Evolutionary conservation across 352 stramenopile species (phyloP), one percentile per base, ranked within the genome.

Genomic region (Aphanomyces stellatus): DNA sequence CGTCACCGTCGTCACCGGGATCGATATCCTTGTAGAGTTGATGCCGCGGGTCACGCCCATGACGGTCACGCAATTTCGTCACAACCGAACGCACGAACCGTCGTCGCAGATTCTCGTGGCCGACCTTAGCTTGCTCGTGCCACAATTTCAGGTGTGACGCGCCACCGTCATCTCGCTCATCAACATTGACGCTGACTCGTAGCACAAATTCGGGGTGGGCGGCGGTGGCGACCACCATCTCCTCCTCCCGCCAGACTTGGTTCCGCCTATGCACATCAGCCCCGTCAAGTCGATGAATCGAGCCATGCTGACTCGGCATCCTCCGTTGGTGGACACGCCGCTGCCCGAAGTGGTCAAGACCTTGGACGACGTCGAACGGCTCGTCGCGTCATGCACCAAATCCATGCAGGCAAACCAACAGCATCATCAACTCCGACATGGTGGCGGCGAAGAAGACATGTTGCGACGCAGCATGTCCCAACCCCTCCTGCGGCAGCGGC

Each of bases 241-340:
- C 37, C 13, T 1, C 49, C 2, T 8, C 8, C 25, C 2, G 7
- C 25, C 30, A 8, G 25, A 57, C 57, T 93, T 78, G 25, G 76
- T 79, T 2, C 79, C 76, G 4, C 82, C 82, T 28, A 53, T 88
- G 46, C 57, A 82, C 41, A 80, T 85, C 48, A 75, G 71, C 28
- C 70, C 76, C n/a, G 62, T 88, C 33, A 53, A 53, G 19, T 1
- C 17, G 46, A 53, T 10, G 19, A 28, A 53, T 28, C 46, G 24
- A 53, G 10, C 25, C 25, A 1, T 28, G 2, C 22, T 19, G 19
- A 28, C 37, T 46, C 37, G 37, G 37, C 13, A 11, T 46, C 3
- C 30, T 8, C 31, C 22, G 10, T 13, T 15, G 25, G 28, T 22
- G 19, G 22, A 25, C 2, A 15, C 30, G 6, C 15, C 41, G 4